Base-by-base conservation (phyloP, 441 rosid species). In the Pelargonium australe region DNA sequence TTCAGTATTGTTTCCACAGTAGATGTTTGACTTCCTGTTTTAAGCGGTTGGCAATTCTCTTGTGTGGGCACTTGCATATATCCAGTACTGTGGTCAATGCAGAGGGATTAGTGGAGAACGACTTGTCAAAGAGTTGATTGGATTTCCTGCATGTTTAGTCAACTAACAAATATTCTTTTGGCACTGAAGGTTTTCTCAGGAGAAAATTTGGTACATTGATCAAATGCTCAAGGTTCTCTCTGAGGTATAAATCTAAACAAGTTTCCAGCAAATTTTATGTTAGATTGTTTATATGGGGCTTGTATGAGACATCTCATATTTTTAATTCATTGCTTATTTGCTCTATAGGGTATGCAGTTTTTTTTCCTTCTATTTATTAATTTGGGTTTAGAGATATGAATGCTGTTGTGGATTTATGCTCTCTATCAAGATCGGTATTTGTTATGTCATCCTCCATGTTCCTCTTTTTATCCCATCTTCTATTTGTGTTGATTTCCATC, bases 151-250 rank as follows among this genome's bases (percentile, higher is more conserved):
- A 64, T 64, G 11, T 71, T 43, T 67, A 23, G 43, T 69, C 66
- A 25, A 57, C 76, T 79, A 70, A 70, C 70, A 72, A 66, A 71
- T 43, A 68, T 71, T 51, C 53, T 85, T 40, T 75, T 77, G 68
- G 65, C 74, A 45, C 63, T 78, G 74, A 71, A 95, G 99, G 95
- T 95, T 89, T 86, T 88, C 99, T 70, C 91, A 93, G 0, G 96
- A 95, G 75, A 95, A 95, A 80, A 83, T 83, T 37, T 95, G 99
- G 99, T 90, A 95, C 83, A 87, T 92, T 74, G 96, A 92, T 85
- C 98, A 92, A 87, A 95, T 95, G 98, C 91, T 95, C 82, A 95
- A 88, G 91, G 97, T 92, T 86, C 91, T 95, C 63, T 84, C 94
- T 7, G 92, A 95, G 99, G 99, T 92, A 91, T 72, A 74, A 74